Percentiles rank a stretch among this genome's conserved stretches.
These are phyloP conservation scores for Sclerotinia minor DNA, from an alignment of 2,329 filamentous ascomycete species.

Conservation along the genomic window DNA sequence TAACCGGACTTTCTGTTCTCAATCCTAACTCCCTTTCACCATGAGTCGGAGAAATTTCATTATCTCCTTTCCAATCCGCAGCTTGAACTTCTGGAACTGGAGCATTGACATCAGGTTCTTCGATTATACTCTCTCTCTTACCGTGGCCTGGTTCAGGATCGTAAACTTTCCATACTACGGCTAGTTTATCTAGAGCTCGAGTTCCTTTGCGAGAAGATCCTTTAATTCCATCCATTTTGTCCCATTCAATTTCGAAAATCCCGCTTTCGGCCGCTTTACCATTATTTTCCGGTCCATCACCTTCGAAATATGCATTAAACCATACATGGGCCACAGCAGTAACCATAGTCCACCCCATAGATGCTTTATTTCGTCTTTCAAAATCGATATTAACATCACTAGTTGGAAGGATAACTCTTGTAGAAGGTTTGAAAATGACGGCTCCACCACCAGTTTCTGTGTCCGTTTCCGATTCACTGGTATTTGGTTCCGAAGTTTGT, in stretches of 20 bases:
- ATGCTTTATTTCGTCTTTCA: constrained; percentile 78
- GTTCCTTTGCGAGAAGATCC: constrained; percentile 81
- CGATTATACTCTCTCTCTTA: constrained; percentile 50
- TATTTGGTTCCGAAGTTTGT: constrained; percentile 2
- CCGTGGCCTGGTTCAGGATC: constrained; percentile 35
- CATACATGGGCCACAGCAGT: constrained; percentile 92
- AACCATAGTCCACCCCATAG: constrained; percentile 82
- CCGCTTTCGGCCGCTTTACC: constrained; percentile 69
- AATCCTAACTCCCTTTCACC: constrained; percentile 66
- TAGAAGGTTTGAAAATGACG: constrained; percentile 73
- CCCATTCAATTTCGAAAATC: constrained; percentile 71
- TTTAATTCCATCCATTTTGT: constrained; percentile 90
- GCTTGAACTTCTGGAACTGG: constrained; percentile 64
- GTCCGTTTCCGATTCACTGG: constrained; percentile 28
- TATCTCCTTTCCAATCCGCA: constrained; percentile 73
- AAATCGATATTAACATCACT: constrained; percentile 90
- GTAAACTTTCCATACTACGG: constrained; percentile 75
- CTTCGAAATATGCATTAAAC: constrained; percentile 96
- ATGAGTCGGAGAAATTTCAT: constrained; percentile 45
- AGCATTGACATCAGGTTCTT: constrained; percentile 65
- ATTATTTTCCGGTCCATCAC: constrained; percentile 66
- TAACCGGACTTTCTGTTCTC: constrained; percentile 62
- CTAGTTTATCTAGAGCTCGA: constrained; percentile 75
- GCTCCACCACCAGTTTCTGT: constrained; percentile 64
- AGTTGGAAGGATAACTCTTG: constrained; percentile 69